Conservation (phyloP, 2,329 filamentous ascomycete genomes). For the Coniochaeta sp. region DNA sequence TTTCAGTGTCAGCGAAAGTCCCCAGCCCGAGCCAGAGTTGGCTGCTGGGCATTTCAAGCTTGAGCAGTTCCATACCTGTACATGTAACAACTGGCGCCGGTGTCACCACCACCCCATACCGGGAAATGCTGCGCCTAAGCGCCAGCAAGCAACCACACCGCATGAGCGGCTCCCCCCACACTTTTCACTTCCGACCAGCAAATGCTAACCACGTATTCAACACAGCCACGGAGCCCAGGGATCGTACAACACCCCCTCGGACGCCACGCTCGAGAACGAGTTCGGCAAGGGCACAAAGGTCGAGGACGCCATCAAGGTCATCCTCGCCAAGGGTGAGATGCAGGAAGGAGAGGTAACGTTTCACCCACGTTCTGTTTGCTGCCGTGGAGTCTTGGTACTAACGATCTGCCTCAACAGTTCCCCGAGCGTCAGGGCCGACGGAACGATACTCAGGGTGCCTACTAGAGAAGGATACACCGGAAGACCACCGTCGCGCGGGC, state of each 20-base stretch:
- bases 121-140: neutral
- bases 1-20: too few relatives aligned
- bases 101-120: too few relatives aligned
- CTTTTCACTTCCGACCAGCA: neutral
- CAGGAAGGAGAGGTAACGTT: conserved; percentile 1
- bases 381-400: too few relatives aligned
- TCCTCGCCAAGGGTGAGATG: neutral
- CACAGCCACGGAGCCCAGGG: neutral
- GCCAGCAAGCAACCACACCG: neutral
- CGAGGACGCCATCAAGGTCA: conserved; percentile 5
- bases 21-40: neutral
- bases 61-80: neutral
- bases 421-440: conserved; percentile 1
- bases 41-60: neutral
- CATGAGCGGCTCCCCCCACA: neutral
- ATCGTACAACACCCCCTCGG: neutral
- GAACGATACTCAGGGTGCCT: neutral
- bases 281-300: neutral
- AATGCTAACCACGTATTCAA: neutral
- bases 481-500: too few relatives aligned
- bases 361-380: neutral
- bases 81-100: conserved; percentile 1
- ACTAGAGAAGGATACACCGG: neutral
- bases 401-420: neutral
- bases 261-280: neutral